A percentile compares a stretch with the other conserved stretches of the same genome.
Conservation (phyloP, 306 rosid species). For the Lablab purpureus region DNA sequence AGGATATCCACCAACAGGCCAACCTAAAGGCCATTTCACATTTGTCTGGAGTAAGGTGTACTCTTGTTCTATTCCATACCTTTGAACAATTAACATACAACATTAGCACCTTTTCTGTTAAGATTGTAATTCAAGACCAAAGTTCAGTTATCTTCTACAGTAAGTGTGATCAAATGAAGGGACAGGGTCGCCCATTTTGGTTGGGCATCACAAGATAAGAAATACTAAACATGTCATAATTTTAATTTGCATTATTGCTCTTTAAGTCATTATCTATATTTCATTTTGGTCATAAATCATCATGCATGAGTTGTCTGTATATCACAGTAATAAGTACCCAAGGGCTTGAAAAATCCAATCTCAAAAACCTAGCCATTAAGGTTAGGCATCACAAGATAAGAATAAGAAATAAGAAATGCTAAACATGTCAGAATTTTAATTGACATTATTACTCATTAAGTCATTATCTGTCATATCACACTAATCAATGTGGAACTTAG, state of each 20-base stretch:
- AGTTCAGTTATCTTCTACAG: conserved; percentile 33
- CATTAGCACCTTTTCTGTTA: conserved; percentile 44
- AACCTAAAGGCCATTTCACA: conserved; percentile 98
- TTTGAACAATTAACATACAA: conserved; percentile 54
- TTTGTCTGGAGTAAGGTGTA: conserved; percentile 91
- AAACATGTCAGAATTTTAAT: too few species aligned
- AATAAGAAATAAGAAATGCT: too few species aligned
- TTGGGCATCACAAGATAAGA: conserved; percentile 6
- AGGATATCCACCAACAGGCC: conserved; percentile 98
- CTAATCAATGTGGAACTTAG: too few species aligned
- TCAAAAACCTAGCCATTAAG: neutral
- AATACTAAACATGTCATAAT: conserved; percentile 18
- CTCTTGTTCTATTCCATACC: conserved; percentile 99
- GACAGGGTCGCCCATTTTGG: conserved; percentile 14
- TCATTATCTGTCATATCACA: too few species aligned
- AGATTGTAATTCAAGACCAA: conserved; percentile 40
- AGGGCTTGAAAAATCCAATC: too few species aligned
- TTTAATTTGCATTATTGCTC: conserved; percentile 1
- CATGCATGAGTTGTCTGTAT: conserved; percentile 9
- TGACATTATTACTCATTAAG: too few species aligned
- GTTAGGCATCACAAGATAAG: too few species aligned
- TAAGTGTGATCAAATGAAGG: conserved; percentile 6
- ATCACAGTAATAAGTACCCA: neutral
- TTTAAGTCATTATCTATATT: neutral
- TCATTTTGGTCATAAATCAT: neutral